Conservation (phyloP, 768 basidiomycete genomes). For the Naganishia randhawae region DNA sequence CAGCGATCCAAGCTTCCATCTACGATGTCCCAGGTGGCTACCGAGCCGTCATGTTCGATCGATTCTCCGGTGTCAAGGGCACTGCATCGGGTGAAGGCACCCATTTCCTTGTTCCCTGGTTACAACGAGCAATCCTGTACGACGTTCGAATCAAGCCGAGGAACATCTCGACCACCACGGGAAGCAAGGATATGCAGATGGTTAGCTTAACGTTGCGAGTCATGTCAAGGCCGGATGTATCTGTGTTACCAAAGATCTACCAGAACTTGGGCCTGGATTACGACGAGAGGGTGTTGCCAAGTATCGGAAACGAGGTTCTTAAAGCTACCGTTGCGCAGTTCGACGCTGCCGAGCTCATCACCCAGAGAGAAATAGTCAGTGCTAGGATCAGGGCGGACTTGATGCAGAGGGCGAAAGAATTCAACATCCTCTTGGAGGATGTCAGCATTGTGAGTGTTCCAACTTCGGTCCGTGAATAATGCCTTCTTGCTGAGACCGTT, state of each 20-base stretch:
- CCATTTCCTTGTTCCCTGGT: constrained; percentile 91
- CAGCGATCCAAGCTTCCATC: constrained; percentile 56
- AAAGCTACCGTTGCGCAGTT: constrained; percentile 99
- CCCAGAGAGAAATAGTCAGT: constrained; percentile 94
- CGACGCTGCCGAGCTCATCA: constrained; percentile 66
- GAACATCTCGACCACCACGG: constrained; percentile 98
- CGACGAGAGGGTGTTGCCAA: constrained; percentile 94
- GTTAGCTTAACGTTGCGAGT: constrained; percentile 94
- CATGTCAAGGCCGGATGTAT: constrained; percentile 83
- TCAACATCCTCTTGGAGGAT: constrained; percentile 91
- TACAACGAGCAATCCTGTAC: constrained; percentile 92
- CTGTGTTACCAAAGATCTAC: constrained; percentile 87
- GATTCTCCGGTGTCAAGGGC: constrained; percentile 85
- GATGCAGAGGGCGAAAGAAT: constrained; percentile 88
- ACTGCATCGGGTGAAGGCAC: constrained; percentile 82
- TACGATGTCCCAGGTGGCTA: constrained; percentile 75
- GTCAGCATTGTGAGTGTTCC: constrained; percentile 69
- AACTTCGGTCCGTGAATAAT: background rate
- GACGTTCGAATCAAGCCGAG: constrained; percentile 97
- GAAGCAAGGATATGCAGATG: constrained; percentile 97
- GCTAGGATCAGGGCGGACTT: constrained; percentile 88
- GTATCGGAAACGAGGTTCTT: constrained; percentile 95
- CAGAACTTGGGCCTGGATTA: constrained; percentile 92
- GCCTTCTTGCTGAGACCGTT: background rate
- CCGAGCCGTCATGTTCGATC: constrained; percentile 95